A percentile compares a stretch with the other conserved stretches of the same genome.
Evolutionary conservation across 2,329 filamentous ascomycete genomes (phyloP).

Genomic region (Byssothecium circinans): DNA sequence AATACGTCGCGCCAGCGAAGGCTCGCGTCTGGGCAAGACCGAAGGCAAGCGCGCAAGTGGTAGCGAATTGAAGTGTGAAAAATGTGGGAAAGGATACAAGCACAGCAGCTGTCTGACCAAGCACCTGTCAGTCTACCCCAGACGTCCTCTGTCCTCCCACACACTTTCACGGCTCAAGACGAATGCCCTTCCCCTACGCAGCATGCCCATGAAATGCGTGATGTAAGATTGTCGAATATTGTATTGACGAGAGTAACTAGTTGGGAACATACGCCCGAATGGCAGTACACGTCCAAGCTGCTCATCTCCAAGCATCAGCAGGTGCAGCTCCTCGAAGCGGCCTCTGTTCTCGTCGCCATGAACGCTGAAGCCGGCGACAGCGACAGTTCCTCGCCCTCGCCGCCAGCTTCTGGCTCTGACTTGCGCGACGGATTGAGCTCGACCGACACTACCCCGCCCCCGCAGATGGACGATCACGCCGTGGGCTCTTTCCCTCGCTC

Average conservation of each 20-base stretch:
- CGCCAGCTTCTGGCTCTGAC: slow-evolving; percentile 79
- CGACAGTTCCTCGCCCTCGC: slow-evolving; percentile 76
- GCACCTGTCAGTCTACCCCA: slow-evolving; percentile 91
- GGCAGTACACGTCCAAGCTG: slow-evolving; percentile 94
- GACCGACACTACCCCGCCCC: slow-evolving; percentile 88
- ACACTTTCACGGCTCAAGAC: slow-evolving; percentile 46
- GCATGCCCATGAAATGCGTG: slow-evolving; percentile 6
- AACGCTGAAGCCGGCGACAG: slow-evolving; percentile 66
- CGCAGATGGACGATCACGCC: slow-evolving; percentile 67
- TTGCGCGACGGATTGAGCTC: slow-evolving; percentile 77
- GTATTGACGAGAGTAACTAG: slow-evolving; percentile 55
- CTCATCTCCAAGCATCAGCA: slow-evolving; percentile 99
- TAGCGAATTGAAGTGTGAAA: slow-evolving; percentile 90
- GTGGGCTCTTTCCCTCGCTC: slow-evolving; percentile 50
- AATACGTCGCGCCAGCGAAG: slow-evolving; percentile 75
- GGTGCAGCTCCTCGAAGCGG: slow-evolving; percentile 94
- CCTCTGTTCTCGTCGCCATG: slow-evolving; percentile 94
- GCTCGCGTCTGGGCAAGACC: slow-evolving; percentile 77
- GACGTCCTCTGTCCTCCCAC: slow-evolving; percentile 44
- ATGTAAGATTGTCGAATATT: slow-evolving; percentile 6
- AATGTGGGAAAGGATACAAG: slow-evolving; percentile 99
- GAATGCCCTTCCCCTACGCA: slow-evolving; percentile 39
- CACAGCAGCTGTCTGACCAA: slow-evolving; percentile 99
- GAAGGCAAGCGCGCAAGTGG: slow-evolving; percentile 77
- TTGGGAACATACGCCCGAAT: slow-evolving; percentile 99